A percentile compares a stretch with the other conserved stretches of the same genome.
phyloP scores from a whole-genome alignment of 805 yeast species.

The Barnettozyma californica region DNA sequence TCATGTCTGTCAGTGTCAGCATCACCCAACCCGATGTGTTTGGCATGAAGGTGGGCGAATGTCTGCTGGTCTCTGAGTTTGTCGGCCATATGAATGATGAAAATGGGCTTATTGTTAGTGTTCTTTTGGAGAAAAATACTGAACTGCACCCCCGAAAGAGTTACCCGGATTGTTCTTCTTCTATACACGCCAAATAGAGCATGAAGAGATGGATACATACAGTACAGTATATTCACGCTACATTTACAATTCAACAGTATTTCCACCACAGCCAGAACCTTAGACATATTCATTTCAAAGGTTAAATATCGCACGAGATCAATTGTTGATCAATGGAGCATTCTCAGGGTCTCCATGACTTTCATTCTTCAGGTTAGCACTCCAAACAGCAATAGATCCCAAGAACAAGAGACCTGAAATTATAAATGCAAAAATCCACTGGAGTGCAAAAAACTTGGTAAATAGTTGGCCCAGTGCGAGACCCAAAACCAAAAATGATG shows the following conservation, averaged over 20 bases:
- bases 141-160: neutral
- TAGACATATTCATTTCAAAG: neutral
- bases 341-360: slow-evolving; percentile 24
- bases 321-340: slow-evolving; percentile 34
- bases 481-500: slow-evolving; percentile 55
- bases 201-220: too few species aligned
- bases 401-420: slow-evolving; percentile 55
- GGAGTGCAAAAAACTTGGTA: slow-evolving; percentile 66
- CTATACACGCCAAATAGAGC: too few species aligned
- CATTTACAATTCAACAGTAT: neutral
- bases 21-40: slow-evolving; percentile 72
- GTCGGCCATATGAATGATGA: slow-evolving; percentile 44
- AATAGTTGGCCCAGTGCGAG: slow-evolving; percentile 67
- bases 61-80: slow-evolving; percentile 54
- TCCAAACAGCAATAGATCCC: slow-evolving; percentile 42
- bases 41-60: slow-evolving; percentile 49
- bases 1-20: slow-evolving; percentile 65
- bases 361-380: slow-evolving; percentile 26
- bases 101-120: too few species aligned
- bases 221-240: too few species aligned
- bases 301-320: neutral
- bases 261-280: too few species aligned
- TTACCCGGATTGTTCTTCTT: too few species aligned
- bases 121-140: too few species aligned
- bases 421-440: slow-evolving; percentile 78